These are phyloP conservation scores for Ophiobolus disseminans DNA, from an alignment of 2,329 filamentous ascomycete genomes.

Conservation along the genomic window DNA sequence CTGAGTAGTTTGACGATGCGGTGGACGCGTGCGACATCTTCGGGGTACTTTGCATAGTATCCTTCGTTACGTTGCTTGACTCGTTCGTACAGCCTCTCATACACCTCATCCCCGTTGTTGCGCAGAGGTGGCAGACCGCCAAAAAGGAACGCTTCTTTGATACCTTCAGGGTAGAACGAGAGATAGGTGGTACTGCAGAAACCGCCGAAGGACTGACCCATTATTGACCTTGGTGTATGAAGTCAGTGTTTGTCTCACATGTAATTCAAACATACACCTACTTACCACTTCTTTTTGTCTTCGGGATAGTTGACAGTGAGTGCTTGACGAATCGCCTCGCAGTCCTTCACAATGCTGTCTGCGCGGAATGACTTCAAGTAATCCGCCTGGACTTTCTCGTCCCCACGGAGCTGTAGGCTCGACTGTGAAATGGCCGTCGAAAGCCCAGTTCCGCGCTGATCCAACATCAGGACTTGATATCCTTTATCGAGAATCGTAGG, in stretches of 20 bases:
- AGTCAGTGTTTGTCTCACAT: too few species aligned
- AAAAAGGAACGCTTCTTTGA: conserved; percentile 82
- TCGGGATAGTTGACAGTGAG: conserved; percentile 74
- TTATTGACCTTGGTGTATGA: too few species aligned
- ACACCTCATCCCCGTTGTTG: conserved; percentile 75
- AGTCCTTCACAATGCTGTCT: conserved; percentile 88
- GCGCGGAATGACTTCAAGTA: conserved; percentile 87
- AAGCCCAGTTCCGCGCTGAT: conserved; percentile 88
- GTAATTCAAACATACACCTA: too few species aligned
- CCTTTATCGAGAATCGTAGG: conserved; percentile 75
- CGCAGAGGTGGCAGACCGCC: conserved; percentile 84
- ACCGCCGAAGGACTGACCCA: conserved; percentile 92
- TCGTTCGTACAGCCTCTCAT: conserved; percentile 72
- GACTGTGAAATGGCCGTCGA: conserved; percentile 79
- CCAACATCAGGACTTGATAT: conserved; percentile 84
- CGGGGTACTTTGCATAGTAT: conserved; percentile 86
- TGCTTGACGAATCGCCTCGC: conserved; percentile 80
- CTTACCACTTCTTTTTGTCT: conserved; percentile 79
- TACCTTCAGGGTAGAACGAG: conserved; percentile 75
- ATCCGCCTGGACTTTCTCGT: conserved; percentile 71
- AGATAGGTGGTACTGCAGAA: conserved; percentile 87
- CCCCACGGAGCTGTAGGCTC: conserved; percentile 70
- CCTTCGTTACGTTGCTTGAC: conserved; percentile 74
- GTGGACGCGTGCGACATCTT: conserved; percentile 74
- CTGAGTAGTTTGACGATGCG: conserved; percentile 70